Conservation (phyloP, 148 eudicot genomes). For the Agrostemma githago region DNA sequence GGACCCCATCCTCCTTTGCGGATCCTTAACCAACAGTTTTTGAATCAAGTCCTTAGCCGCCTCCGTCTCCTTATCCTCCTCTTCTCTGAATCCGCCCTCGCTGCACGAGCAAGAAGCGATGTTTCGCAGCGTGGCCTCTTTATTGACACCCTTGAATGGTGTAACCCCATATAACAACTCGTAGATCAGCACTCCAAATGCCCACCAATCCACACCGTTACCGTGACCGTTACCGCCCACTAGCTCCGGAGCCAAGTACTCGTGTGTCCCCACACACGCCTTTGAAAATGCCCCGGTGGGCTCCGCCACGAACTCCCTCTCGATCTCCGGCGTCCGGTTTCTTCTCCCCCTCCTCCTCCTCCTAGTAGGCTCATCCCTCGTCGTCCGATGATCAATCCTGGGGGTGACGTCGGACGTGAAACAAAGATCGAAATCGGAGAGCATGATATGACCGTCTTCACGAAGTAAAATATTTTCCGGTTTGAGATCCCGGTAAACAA, state of each 20-base stretch:
- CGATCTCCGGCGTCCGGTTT: slow-evolving; percentile 14
- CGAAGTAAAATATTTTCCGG: slow-evolving; percentile 65
- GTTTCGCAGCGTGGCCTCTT: slow-evolving; percentile 62
- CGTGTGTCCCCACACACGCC: slow-evolving; percentile 88
- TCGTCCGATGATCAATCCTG: slow-evolving; percentile 21
- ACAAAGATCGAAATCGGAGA: slow-evolving; percentile 77
- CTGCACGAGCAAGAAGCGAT: slow-evolving; percentile 45
- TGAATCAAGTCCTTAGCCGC: slow-evolving; percentile 54
- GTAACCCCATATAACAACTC: slow-evolving; percentile 66
- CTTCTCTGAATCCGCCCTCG: slow-evolving; percentile 14
- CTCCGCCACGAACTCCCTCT: slow-evolving; percentile 58
- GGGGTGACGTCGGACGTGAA: slow-evolving; percentile 48
- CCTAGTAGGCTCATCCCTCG: neutral
- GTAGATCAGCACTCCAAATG: slow-evolving; percentile 65
- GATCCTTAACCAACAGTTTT: slow-evolving; percentile 62
- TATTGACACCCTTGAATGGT: slow-evolving; percentile 70
- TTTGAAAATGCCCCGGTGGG: slow-evolving; percentile 66
- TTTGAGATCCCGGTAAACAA: slow-evolving; percentile 73
- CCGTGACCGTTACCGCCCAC: slow-evolving; percentile 68
- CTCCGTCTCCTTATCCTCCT: slow-evolving; percentile 22
- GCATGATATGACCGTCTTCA: slow-evolving; percentile 71
- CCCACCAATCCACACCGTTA: slow-evolving; percentile 97
- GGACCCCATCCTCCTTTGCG: slow-evolving; percentile 54
- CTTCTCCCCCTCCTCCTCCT: slow-evolving; percentile 4
- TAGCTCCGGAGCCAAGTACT: slow-evolving; percentile 82